phyloP scores from a whole-genome alignment of 2,329 filamentous ascomycete species.

The Diplodia mutila region DNA sequence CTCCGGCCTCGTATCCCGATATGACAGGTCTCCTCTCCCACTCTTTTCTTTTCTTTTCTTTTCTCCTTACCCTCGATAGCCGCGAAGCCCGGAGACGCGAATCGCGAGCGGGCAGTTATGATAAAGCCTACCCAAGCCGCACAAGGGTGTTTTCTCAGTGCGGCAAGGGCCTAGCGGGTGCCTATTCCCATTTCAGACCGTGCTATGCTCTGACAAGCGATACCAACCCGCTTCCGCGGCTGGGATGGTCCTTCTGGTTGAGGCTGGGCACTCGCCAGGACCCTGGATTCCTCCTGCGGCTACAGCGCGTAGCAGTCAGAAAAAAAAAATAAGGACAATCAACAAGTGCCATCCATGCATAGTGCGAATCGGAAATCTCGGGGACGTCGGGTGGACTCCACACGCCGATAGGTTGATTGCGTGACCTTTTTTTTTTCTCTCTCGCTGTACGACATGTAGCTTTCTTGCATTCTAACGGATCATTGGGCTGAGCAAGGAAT shows the following conservation, averaged over 20 bases:
- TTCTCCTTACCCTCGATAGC: neutral
- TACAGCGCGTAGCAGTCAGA: neutral
- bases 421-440: neutral
- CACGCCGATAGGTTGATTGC: constrained; percentile 15
- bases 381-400: constrained; percentile 1
- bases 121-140: neutral
- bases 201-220: neutral
- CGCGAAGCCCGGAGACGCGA: neutral
- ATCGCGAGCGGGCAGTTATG: neutral
- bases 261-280: neutral
- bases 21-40: neutral
- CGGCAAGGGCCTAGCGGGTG: neutral
- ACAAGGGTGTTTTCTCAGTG: neutral
- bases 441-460: constrained; percentile 16
- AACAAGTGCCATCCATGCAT: neutral
- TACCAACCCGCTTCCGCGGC: constrained; percentile 10
- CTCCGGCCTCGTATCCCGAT: neutral
- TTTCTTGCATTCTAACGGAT: neutral
- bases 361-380: constrained; percentile 17
- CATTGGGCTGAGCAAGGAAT: neutral
- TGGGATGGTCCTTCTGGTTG: neutral
- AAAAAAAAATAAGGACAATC: neutral
- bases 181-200: neutral
- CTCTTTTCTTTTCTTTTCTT: neutral
- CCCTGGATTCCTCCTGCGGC: neutral